phyloP scores from a whole-genome alignment of 1,284 basidiomycete genomes.

The Salmacisia buchloeana region DNA sequence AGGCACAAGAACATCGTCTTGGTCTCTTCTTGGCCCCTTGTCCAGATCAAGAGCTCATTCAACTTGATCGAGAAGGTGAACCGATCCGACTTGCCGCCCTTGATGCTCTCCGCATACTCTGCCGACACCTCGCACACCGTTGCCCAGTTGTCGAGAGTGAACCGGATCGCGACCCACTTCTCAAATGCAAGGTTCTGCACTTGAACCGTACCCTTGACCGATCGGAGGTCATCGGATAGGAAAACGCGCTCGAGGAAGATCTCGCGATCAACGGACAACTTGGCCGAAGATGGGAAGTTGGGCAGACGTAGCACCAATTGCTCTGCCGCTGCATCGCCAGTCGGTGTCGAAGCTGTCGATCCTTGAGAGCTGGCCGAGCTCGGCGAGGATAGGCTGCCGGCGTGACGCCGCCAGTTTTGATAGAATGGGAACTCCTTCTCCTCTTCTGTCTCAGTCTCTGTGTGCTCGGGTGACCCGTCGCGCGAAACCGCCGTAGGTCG shows the following conservation, averaged over 20 bases:
- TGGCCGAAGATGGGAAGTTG: slow-evolving; percentile 56
- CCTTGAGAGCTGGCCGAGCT: not conserved
- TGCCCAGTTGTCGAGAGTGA: slow-evolving; percentile 91
- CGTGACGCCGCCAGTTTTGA: slow-evolving; percentile 37
- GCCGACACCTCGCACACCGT: slow-evolving; percentile 89
- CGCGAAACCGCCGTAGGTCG: slow-evolving; percentile 87
- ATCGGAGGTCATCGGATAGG: slow-evolving; percentile 62
- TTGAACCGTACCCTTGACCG: slow-evolving; percentile 66
- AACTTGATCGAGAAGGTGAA: slow-evolving; percentile 58
- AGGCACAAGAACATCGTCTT: slow-evolving; percentile 79
- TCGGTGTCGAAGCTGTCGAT: not conserved
- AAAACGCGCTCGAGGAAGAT: slow-evolving; percentile 58
- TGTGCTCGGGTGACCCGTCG: slow-evolving; percentile 80
- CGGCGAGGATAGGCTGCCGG: slow-evolving; percentile 53
- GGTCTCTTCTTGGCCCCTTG: slow-evolving; percentile 62
- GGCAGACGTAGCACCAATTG: slow-evolving; percentile 54
- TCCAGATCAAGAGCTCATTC: slow-evolving; percentile 52
- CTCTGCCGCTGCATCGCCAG: slow-evolving; percentile 25
- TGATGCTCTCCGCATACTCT: slow-evolving; percentile 63
- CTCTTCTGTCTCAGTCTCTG: slow-evolving; percentile 69
- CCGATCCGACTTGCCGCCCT: slow-evolving; percentile 60
- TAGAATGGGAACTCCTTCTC: slow-evolving; percentile 50
- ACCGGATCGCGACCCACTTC: slow-evolving; percentile 81
- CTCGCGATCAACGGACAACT: slow-evolving; percentile 52
- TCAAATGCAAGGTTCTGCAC: slow-evolving; percentile 81